Base-by-base conservation (phyloP, 495 filamentous ascomycete genomes). In the Lasiosphaeris hirsuta region DNA sequence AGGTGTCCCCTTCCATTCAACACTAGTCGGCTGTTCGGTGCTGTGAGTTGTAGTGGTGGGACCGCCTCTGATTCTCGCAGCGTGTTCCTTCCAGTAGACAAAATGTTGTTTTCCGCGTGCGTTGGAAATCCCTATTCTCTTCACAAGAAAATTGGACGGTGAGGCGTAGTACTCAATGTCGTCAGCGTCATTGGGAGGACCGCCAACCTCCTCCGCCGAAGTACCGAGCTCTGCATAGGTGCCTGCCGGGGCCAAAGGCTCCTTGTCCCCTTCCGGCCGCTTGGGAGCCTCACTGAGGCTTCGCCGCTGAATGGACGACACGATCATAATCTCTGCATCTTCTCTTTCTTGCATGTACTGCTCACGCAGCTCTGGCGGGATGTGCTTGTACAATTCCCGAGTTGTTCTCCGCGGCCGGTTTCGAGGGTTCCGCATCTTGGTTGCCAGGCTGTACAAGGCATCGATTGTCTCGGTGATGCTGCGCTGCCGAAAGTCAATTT, bases 51-150 rank as follows among this genome's bases (percentile, higher is more conserved):
- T 30, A n/a, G n/a, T n/a, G n/a, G n/a, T 30, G 23, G 23, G 23
- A n/a, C 5, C 23, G 5, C 23, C 23, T 5, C 5, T 30, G 5
- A 30, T 30, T 5, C 5, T 30, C 23, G 23, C 23, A 5, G 23
- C 23, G 43, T 70, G 68, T 34, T 51, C 42, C n/a, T 56, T 47
- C 68, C 66, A 70, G 23, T 69, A 63, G 17, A 58, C 41, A 41
- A 70, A 63, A 15, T 66, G 66, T 43, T 69, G 63, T 55, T 64
- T 59, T 37, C 68, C 18, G 13, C 50, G 39, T 4, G 51, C 55
- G 37, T 64, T 66, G 10, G 68, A 53, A 18, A 54, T 59, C 4
- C 67, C 66, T 10, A 52, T 53, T 13, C 68, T 59, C 5, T 43
- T 30, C 8, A 67, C 42, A n/a, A 69, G 53, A 41, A 43, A 59